Base-by-base conservation (phyloP, 225 moss, liverwort and hornwort genomes). In the Polytrichum commune region DNA sequence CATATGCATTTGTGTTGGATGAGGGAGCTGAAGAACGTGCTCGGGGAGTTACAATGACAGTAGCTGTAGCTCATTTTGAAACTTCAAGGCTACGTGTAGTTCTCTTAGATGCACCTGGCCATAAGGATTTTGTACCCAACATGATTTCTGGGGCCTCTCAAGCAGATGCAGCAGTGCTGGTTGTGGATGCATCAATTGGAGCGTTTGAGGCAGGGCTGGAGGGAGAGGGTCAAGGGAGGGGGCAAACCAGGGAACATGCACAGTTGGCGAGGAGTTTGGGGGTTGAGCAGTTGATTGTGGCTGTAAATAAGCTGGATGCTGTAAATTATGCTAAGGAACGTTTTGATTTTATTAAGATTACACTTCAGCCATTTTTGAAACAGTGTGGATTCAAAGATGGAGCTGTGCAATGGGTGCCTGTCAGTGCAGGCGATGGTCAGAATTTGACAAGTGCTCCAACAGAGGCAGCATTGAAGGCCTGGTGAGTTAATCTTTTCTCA, bases 81-180 rank as follows among this genome's bases (percentile, higher is more conserved):
- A 98, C 89, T 38, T 33, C 84, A 53, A 95, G 85, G 70, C 74
- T 93, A 69, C 91, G 90, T 35, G 95, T 95, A 55, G 90, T 98
- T 62, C 84, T 98, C 60, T 88, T 95, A 29, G 98, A 98, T 85
- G 90, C 98, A 33, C 98, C 95, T 10, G 98, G 98, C 23, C 98
- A 95, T 73, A 91, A 88, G 77, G 98, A 98, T 77, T 95, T 98
- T 67, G 93, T 98, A 73, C 98, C 98, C 57, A 98, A 91, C 70
- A 98, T 98, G 98, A 95, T 98, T 64, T 90, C 98, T 33, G 98
- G 98, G 74, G 98, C 98, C 63, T 91, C 95, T 35, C 91, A 95
- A 89, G 98, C 98, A 73, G 98, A 98, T 82, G 98, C 95, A 57
- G 98, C 98, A 38, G 76, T 98, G 74, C 76, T 98, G 65, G 97